Base-by-base conservation (phyloP, 371 early-diverging fungal species). In the Mucor plumbeus region DNA sequence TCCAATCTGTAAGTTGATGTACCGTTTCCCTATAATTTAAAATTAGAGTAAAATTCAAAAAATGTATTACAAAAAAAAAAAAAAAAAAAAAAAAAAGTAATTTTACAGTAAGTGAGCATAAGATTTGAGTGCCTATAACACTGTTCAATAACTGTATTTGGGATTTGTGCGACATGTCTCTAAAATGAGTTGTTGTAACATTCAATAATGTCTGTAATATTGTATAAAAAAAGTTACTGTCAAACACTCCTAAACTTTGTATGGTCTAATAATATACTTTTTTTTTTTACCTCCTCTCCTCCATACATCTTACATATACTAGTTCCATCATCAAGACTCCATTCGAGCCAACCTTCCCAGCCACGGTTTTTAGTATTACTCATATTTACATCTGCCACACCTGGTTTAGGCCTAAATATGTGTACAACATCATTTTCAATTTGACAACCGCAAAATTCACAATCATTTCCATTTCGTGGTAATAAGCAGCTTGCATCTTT, bases 271-370 rank as follows among this genome's bases (percentile, higher is more conserved):
- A 47, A 53, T 36, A 41, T 14, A 34, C 21, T 41, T 26, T 17
- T 3, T 40, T 47, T 61, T 34, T 41, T 59, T 68, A 82, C 80
- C 66, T 82, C 82, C 71, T 82, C 80, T 53, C 80, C 71, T 53
- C 80, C 80, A 63, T 58, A 74, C 5, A 71, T 64, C 34, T 47
- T 71, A 38, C 75, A 65, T 2, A 56, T 67, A 19, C 74, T 76
- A 7, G 69, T 71, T 4, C 80, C 80, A 59, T 82, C 78, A 53
- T 82, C 80, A 6, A 82, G 53, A 13, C 56, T 48, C 82, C 80
- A 79, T 59, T 79, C 72, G 11, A 79, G 64, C 78, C 80, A 76
- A 17, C 78, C 73, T 65, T 69, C 55, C 71, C 71, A 71, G 50
- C 55, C 62, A 58, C 34, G 35, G 36, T 14, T 41, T 35, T 6